These are phyloP conservation scores for Gomphus bonarii DNA, from an alignment of 1,284 basidiomycete genomes.

Conservation along the genomic window DNA sequence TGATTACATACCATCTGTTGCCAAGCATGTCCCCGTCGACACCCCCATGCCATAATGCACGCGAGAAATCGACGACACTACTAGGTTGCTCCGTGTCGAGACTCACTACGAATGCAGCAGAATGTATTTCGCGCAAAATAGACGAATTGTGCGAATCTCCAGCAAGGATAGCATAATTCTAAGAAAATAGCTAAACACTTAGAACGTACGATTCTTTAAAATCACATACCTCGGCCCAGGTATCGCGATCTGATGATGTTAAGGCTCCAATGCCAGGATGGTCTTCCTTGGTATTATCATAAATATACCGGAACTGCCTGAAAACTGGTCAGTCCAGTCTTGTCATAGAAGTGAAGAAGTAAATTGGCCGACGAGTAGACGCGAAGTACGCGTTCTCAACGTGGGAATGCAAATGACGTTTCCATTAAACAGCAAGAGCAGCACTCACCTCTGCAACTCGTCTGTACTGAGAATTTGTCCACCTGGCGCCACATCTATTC, in stretches of 20 bases:
- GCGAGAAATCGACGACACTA: constrained; percentile 47
- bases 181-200: neutral
- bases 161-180: constrained; percentile 57
- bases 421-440: neutral
- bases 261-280: constrained; percentile 70
- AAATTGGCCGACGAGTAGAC: neutral
- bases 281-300: constrained; percentile 49
- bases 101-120: constrained; percentile 72
- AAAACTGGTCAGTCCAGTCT: neutral
- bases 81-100: constrained; percentile 57
- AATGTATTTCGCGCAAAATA: constrained; percentile 67
- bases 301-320: constrained; percentile 70
- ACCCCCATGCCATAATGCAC: constrained; percentile 67
- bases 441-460: constrained; percentile 54
- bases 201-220: neutral
- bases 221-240: constrained; percentile 64
- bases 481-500: constrained; percentile 46
- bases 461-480: constrained; percentile 55
- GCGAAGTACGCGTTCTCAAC: neutral
- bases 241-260: constrained; percentile 69
- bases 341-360: neutral
- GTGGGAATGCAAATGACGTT: neutral
- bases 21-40: constrained; percentile 20
- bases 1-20: constrained; percentile 13
- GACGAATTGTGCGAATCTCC: constrained; percentile 47